Evolutionary conservation across 129 eudicot genomes (phyloP).

Genomic region (Centaurea solstitialis): DNA sequence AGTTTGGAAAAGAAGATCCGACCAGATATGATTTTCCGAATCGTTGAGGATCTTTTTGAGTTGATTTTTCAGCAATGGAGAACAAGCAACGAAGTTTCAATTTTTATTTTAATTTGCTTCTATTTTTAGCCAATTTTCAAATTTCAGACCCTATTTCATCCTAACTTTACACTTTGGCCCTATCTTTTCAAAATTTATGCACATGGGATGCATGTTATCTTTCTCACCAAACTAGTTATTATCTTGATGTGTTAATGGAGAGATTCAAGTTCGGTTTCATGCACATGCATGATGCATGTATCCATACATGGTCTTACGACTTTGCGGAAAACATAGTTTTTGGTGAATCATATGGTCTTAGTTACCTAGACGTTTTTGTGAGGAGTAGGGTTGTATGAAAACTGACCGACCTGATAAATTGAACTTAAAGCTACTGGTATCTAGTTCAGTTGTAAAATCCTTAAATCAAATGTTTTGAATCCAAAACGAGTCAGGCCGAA

Average conservation of each 20-base stretch:
- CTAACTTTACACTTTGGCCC: neutral
- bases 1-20: slow-evolving; percentile 67
- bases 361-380: neutral
- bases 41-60: slow-evolving; percentile 47
- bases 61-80: slow-evolving; percentile 39
- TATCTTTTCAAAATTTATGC: neutral
- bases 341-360: neutral
- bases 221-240: neutral
- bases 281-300: neutral
- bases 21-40: slow-evolving; percentile 59
- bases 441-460: neutral
- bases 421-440: neutral
- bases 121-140: slow-evolving; percentile 9
- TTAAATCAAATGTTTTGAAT: neutral
- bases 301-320: neutral
- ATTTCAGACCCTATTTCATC: neutral
- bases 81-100: slow-evolving; percentile 59
- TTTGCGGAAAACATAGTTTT: neutral
- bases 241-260: neutral
- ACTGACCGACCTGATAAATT: too few relatives aligned
- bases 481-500: neutral
- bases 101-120: slow-evolving; percentile 11
- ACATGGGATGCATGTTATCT: neutral
- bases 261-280: neutral
- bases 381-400: neutral